Base-by-base conservation (phyloP, 768 basidiomycete genomes). In the Lyophyllum shimeji region DNA sequence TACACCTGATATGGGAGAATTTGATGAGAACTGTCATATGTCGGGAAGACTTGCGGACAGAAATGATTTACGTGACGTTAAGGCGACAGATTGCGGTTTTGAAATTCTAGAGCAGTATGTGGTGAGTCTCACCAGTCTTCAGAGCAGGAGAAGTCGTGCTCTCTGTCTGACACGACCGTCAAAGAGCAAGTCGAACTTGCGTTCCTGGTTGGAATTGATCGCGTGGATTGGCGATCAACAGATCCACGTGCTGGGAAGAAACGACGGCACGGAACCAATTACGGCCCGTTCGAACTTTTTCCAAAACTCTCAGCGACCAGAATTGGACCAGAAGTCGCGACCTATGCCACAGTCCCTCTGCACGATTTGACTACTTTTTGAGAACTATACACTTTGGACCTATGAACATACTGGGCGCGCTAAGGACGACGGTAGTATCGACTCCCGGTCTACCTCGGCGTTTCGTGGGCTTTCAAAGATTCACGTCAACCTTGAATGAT, bases 21-120 rank as follows among this genome's bases (percentile, higher is more conserved):
- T 56, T 65, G 63, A 65, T 61, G 59, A 65, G 59, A 62, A 59
- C 61, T 60, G 59, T 53, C 61, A 65, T 47, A 52, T 50, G 46
- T 21, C 29, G 24, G 20, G 49, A 51, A 55, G 31, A 45, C 25
- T 2, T 42, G 4, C 24, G 6, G 48, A 53, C 50, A 58, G 45
- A 45, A 51, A 57, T 57, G 52, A 48, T 59, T 52, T 58, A 48
- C 48, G 45, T 56, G 49, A 43, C 27, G 31, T 47, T 18, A 44
- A 53, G 8, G 33, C 29, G 46, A 49, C 24, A 12, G 18, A 40
- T 29, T 55, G 24, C 33, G n/a, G 33, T 25, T 40, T 6, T 31
- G n/a, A 25, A 25, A 24, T 21, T 39, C 24, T 4, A 18, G 24
- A 18, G 33, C 15, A 9, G 12, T 37, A 13, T 37, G 15, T 37